Evolutionary conservation across 2,329 filamentous ascomycete species (phyloP).

Genomic region (Pestalotiopsis sp.): DNA sequence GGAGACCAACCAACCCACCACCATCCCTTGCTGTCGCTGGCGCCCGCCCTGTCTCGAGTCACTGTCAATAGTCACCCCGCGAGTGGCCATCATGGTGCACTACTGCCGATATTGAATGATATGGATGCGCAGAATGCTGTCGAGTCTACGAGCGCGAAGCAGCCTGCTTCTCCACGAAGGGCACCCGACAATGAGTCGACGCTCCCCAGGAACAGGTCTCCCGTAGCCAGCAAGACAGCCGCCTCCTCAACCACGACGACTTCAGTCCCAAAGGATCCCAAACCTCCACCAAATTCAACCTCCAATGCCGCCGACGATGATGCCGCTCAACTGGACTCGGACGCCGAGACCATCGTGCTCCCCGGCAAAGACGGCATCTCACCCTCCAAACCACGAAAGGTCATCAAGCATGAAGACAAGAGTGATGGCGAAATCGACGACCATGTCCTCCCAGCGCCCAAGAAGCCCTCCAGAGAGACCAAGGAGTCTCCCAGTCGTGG

Average conservation of each 20-base stretch:
- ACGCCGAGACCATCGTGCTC: constrained; percentile 73
- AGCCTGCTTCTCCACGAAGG: constrained; percentile 55
- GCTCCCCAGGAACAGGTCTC: constrained; percentile 25
- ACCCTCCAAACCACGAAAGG: constrained; percentile 64
- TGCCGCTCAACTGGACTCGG: constrained; percentile 61
- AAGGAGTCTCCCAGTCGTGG: constrained; percentile 34
- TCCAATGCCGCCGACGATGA: constrained; percentile 43
- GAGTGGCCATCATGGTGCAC: constrained; percentile 62
- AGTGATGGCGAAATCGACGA: constrained; percentile 57
- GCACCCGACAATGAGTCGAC: constrained; percentile 39
- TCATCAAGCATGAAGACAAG: constrained; percentile 66
- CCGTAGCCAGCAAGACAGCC: constrained; percentile 22
- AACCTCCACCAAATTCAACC: background rate
- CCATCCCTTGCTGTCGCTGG: constrained; percentile 11
- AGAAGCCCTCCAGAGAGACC: constrained; percentile 23
- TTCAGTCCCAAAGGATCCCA: constrained; percentile 28
- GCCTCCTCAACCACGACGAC: constrained; percentile 10
- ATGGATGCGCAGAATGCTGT: constrained; percentile 72
- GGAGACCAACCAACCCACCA: constrained; percentile 6
- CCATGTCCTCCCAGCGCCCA: constrained; percentile 29
- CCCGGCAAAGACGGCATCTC: constrained; percentile 67
- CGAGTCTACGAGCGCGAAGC: constrained; percentile 64
- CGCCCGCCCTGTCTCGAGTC: constrained; percentile 6
- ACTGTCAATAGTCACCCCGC: constrained; percentile 32
- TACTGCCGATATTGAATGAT: constrained; percentile 60